These are phyloP conservation scores for Neurospora sp. DNA, from an alignment of 495 filamentous ascomycete genomes.

Conservation along the genomic window DNA sequence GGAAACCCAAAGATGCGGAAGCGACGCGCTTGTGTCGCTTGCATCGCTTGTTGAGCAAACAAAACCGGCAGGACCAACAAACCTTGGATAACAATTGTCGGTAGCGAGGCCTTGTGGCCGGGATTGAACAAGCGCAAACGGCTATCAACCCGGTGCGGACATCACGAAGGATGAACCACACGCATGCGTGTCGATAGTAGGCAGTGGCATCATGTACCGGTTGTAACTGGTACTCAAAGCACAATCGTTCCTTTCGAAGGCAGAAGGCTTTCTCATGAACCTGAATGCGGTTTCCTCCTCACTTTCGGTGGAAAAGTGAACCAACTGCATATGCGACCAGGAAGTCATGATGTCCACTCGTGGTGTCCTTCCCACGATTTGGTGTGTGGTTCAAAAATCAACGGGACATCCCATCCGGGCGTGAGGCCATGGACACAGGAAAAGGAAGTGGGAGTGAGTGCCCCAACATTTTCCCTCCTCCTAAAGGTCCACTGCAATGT, in stretches of 20 bases:
- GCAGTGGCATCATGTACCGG: background rate
- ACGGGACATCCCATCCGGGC: background rate
- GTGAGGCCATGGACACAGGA: background rate
- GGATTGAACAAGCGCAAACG: background rate
- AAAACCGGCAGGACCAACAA: background rate
- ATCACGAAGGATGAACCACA: background rate
- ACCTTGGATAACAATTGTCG: too few species aligned
- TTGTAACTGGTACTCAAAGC: background rate
- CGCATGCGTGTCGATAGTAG: background rate
- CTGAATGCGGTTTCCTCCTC: too few species aligned
- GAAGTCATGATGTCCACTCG: background rate
- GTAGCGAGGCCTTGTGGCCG: background rate
- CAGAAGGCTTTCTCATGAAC: background rate
- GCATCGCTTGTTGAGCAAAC: background rate
- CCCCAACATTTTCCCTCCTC: too few species aligned
- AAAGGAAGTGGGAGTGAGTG: background rate
- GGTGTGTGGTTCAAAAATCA: background rate
- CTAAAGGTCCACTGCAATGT: too few species aligned
- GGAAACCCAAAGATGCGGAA: background rate
- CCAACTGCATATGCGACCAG: background rate
- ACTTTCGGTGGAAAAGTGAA: too few species aligned
- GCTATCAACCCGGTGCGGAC: background rate
- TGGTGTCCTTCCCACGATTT: background rate
- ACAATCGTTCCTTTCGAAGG: background rate
- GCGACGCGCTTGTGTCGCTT: background rate